Conservation (phyloP, 345 rosid species). For the Boechera divaricarpa region DNA sequence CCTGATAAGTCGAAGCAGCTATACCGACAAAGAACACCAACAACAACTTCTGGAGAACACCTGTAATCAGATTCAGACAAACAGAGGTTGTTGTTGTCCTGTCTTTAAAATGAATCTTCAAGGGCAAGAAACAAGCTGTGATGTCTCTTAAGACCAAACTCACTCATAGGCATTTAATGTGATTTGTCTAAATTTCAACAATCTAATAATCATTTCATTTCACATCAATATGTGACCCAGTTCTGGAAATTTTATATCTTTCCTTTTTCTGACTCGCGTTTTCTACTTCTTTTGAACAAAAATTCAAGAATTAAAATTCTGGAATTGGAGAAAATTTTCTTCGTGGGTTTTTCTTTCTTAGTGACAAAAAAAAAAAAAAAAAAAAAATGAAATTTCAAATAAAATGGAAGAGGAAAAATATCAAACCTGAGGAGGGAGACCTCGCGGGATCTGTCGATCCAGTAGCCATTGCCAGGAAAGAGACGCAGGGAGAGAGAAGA, state of each 20-base stretch:
- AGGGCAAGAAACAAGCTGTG: slow-evolving; percentile 19
- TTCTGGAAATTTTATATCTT: not conserved
- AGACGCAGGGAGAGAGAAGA: not conserved
- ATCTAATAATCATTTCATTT: slow-evolving; percentile 27
- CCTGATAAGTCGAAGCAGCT: slow-evolving; percentile 53
- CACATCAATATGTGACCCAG: not conserved
- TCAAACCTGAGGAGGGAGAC: slow-evolving; percentile 42
- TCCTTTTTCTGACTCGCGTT: no score
- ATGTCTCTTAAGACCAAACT: slow-evolving; percentile 7
- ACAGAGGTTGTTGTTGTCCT: not conserved
- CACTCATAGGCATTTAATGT: slow-evolving; percentile 18
- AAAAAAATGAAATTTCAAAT: not conserved
- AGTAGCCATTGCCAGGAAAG: slow-evolving; percentile 33
- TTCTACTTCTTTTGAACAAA: not conserved
- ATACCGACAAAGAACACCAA: slow-evolving; percentile 50
- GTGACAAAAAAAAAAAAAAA: no score
- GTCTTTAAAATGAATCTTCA: slow-evolving; percentile 8
- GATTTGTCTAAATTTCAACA: not conserved
- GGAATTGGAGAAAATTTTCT: not conserved
- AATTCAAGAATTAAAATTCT: not conserved
- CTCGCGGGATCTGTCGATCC: slow-evolving; percentile 32
- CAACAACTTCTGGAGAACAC: slow-evolving; percentile 46
- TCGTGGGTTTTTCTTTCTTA: not conserved
- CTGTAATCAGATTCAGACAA: slow-evolving; percentile 42
- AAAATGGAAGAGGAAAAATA: not conserved